Evolutionary conservation across 2,329 filamentous ascomycete genomes (phyloP).

Genomic region (Claviceps purpurea): DNA sequence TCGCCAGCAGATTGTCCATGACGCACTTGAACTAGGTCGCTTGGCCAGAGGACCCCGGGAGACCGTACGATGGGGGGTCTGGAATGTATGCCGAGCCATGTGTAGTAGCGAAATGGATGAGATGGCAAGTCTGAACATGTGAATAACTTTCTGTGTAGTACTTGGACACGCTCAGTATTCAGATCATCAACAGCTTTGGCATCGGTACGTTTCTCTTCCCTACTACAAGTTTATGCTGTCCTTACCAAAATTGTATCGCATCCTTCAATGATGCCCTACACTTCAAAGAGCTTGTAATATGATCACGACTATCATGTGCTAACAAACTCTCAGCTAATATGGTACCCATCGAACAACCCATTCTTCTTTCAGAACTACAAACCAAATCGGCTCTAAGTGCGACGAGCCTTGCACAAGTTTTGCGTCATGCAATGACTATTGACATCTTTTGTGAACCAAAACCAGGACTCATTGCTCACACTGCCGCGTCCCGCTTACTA

Average conservation of each 20-base stretch:
- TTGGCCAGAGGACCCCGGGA: slow-evolving; percentile 38
- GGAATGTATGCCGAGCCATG: slow-evolving; percentile 29
- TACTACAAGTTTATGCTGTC: no score
- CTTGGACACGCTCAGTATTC: slow-evolving; percentile 35
- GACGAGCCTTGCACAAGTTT: slow-evolving; percentile 35
- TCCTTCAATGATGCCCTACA: no score
- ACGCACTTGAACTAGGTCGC: slow-evolving; percentile 32
- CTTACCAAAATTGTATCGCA: no score
- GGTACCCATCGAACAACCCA: slow-evolving; percentile 32
- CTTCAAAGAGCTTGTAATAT: no score
- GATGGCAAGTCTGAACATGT: neutral
- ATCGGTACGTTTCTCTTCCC: slow-evolving; percentile 23
- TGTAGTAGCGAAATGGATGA: no score
- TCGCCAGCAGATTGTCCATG: slow-evolving; percentile 33
- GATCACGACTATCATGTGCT: no score
- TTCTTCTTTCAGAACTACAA: slow-evolving; percentile 31
- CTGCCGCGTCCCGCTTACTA: slow-evolving; percentile 37
- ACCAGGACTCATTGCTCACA: slow-evolving; percentile 40
- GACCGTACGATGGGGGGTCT: slow-evolving; percentile 36
- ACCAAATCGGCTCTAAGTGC: slow-evolving; percentile 31
- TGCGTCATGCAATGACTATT: slow-evolving; percentile 45
- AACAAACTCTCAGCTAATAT: slow-evolving; percentile 26
- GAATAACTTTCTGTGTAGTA: slow-evolving; percentile 20
- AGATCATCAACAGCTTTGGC: slow-evolving; percentile 35
- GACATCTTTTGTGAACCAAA: slow-evolving; percentile 39